Evolutionary conservation across 345 rosid genomes (phyloP).

Genomic region (Acer yangbiense): DNA sequence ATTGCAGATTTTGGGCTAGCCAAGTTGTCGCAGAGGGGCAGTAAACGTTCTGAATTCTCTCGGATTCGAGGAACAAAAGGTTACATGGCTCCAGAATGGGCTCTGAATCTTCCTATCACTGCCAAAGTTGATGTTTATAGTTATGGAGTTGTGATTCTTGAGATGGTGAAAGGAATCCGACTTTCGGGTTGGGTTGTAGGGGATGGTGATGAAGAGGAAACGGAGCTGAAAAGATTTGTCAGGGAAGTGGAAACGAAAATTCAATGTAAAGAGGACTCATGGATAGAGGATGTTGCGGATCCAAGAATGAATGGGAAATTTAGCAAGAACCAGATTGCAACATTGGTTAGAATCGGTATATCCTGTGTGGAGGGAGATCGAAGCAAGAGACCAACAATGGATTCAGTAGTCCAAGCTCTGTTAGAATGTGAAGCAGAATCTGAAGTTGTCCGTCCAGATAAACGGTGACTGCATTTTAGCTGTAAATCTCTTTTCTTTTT

Average conservation of each 20-base stretch:
- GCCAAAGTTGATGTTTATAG: conserved; percentile 48
- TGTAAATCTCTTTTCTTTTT: conserved; percentile 4
- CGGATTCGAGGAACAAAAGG: conserved; percentile 43
- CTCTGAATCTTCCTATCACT: conserved; percentile 35
- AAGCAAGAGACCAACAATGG: conserved; percentile 42
- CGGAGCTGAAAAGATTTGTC: conserved; percentile 33
- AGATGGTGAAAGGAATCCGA: conserved; percentile 42
- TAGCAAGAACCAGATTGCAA: conserved; percentile 25
- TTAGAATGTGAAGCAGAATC: conserved; percentile 26
- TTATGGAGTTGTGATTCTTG: conserved; percentile 45
- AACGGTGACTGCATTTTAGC: neutral
- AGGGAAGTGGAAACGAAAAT: conserved; percentile 29
- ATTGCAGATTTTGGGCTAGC: conserved; percentile 60
- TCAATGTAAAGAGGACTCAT: conserved; percentile 12
- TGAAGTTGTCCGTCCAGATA: neutral
- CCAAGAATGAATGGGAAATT: conserved; percentile 31
- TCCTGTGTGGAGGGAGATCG: conserved; percentile 38
- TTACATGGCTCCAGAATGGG: conserved; percentile 37
- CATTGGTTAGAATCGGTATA: conserved; percentile 32
- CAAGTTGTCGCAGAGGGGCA: conserved; percentile 38
- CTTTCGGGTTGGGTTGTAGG: conserved; percentile 29
- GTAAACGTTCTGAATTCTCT: conserved; percentile 21
- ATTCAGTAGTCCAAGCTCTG: conserved; percentile 31
- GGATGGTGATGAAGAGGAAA: conserved; percentile 34
- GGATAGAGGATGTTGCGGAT: conserved; percentile 42